Percentiles rank a stretch among this genome's conserved stretches.
Conservation (phyloP, 2,329 filamentous ascomycete species). For the Colletotrichum spinosum region DNA sequence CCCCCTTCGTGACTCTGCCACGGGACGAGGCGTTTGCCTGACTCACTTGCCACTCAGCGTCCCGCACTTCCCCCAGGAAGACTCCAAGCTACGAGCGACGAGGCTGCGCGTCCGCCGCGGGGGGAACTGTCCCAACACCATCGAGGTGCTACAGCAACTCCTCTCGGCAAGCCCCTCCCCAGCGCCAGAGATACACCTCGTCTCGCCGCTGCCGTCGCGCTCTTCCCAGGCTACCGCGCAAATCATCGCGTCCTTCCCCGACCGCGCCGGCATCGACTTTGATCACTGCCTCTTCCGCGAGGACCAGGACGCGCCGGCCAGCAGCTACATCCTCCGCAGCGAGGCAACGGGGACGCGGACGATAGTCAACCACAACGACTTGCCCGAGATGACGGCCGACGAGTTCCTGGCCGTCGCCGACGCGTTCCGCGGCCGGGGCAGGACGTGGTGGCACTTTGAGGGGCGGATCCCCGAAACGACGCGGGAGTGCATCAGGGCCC, state of each 20-base stretch:
- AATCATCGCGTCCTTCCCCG: conserved; percentile 66
- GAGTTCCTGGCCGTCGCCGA: conserved; percentile 67
- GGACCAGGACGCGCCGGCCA: conserved; percentile 67
- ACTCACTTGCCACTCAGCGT: conserved; percentile 59
- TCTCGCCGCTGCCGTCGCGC: conserved; percentile 65
- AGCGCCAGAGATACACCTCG: conserved; percentile 50
- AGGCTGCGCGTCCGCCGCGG: conserved; percentile 70
- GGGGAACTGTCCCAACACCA: conserved; percentile 78
- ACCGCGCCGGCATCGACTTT: conserved; percentile 57
- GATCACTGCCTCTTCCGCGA: conserved; percentile 70
- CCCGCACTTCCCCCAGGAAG: conserved; percentile 75
- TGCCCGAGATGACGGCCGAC: conserved; percentile 73
- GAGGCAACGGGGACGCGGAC: conserved; percentile 70
- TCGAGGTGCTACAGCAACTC: conserved; percentile 77
- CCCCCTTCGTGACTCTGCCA: conserved; percentile 30
- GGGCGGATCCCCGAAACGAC: conserved; percentile 74
- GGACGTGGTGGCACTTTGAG: conserved; percentile 75
- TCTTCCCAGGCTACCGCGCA: conserved; percentile 62
- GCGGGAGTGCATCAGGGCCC: conserved; percentile 66
- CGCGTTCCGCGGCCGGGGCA: conserved; percentile 49
- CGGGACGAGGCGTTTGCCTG: no score
- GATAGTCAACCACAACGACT: conserved; percentile 75
- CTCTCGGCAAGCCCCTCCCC: conserved; percentile 43
- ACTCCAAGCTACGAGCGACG: conserved; percentile 78
- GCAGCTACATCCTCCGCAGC: conserved; percentile 77